A percentile compares a stretch with the other conserved stretches of the same genome.
phyloP scores from a whole-genome alignment of 345 rosid genomes.

The Laguncularia racemosa region DNA sequence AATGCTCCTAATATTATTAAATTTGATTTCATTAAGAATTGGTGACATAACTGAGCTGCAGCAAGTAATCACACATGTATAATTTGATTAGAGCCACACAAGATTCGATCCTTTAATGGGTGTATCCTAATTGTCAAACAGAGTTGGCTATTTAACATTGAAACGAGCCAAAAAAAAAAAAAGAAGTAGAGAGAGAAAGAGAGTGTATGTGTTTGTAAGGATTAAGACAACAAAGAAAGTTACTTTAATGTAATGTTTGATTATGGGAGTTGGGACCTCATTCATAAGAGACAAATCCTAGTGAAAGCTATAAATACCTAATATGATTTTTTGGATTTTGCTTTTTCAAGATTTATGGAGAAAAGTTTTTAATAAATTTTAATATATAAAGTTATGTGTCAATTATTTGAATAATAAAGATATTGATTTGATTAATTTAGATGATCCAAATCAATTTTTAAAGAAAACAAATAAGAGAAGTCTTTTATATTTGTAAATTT shows the following conservation, averaged over 20 bases:
- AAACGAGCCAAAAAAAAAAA: constrained; percentile 1
- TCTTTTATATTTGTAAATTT: too few species aligned
- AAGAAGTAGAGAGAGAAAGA: not conserved
- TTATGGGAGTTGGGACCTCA: not conserved
- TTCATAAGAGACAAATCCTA: constrained; percentile 1
- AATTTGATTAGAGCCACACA: not conserved
- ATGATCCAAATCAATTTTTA: too few species aligned
- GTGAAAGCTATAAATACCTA: not conserved
- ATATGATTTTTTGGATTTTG: too few species aligned
- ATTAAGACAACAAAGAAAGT: too few species aligned
- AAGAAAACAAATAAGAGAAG: too few species aligned
- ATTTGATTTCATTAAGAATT: constrained; percentile 6
- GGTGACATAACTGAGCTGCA: constrained; percentile 32
- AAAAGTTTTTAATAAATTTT: too few species aligned
- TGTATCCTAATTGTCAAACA: constrained; percentile 51
- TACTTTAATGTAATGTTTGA: not conserved
- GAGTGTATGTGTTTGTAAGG: too few species aligned
- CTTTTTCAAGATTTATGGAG: too few species aligned
- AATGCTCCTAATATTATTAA: constrained; percentile 5
- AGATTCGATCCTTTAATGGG: constrained; percentile 20
- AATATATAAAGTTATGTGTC: too few species aligned
- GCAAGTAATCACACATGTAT: too few species aligned
- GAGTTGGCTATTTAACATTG: constrained; percentile 36
- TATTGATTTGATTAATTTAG: not conserved
- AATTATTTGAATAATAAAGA: too few species aligned